Evolutionary conservation across 306 rosid genomes (phyloP).

Genomic region (Quercus wislizeni): DNA sequence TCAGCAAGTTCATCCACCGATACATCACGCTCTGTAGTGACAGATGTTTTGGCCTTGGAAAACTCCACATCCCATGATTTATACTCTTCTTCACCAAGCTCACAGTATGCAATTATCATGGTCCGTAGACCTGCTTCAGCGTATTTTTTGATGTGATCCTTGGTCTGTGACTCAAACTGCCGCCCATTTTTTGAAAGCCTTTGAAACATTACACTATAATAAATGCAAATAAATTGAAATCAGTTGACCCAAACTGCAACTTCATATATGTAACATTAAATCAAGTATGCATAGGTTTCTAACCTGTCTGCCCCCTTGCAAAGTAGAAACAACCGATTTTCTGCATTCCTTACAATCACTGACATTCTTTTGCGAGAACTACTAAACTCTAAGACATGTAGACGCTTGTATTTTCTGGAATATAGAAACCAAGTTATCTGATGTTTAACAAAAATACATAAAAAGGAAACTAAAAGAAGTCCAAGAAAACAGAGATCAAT

Average conservation of each 20-base stretch:
- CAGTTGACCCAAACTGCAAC: constrained; percentile 25
- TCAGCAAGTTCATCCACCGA: constrained; percentile 61
- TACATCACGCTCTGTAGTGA: constrained; percentile 48
- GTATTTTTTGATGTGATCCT: constrained; percentile 60
- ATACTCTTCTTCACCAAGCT: constrained; percentile 64
- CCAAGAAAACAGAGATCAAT: constrained; percentile 3
- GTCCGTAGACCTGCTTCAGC: constrained; percentile 92
- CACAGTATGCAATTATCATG: constrained; percentile 61
- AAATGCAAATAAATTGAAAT: constrained; percentile 28
- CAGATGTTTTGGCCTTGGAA: constrained; percentile 54
- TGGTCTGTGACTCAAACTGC: constrained; percentile 67
- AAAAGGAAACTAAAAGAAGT: constrained; percentile 4
- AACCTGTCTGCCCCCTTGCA: constrained; percentile 99
- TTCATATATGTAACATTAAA: constrained; percentile 10
- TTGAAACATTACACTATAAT: constrained; percentile 68
- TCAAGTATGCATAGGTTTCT: constrained; percentile 21
- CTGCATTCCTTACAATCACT: constrained; percentile 70
- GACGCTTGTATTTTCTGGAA: constrained; percentile 65
- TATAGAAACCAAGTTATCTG: constrained; percentile 21
- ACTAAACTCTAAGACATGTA: constrained; percentile 79
- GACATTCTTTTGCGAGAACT: constrained; percentile 96
- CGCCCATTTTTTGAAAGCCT: constrained; percentile 66
- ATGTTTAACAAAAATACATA: constrained; percentile 1
- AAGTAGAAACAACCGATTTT: constrained; percentile 61
- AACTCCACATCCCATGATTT: constrained; percentile 62